These are phyloP conservation scores for Aspergillus coremiiformis DNA, from an alignment of 495 filamentous ascomycete species.

Conservation along the genomic window DNA sequence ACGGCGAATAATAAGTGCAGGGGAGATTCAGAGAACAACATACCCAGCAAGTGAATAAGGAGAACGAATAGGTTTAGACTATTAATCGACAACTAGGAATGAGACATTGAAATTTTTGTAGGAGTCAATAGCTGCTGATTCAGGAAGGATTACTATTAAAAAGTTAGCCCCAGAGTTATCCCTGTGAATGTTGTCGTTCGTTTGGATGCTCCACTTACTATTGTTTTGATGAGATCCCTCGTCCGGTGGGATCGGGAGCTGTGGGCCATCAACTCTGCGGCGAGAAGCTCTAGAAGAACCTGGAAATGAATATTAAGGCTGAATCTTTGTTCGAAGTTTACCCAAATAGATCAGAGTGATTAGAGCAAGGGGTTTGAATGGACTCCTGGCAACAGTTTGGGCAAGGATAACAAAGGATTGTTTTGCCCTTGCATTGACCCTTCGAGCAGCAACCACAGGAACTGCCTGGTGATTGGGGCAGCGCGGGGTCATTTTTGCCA, in stretches of 20 bases:
- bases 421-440: conserved; percentile 27
- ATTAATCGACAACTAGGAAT: neutral
- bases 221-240: conserved; percentile 10
- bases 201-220: conserved; percentile 6
- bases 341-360: neutral
- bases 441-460: conserved; percentile 6
- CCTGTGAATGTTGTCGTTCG: neutral
- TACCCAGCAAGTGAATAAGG: neutral
- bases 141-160: conserved; percentile 4
- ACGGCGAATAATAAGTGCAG: neutral
- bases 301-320: neutral
- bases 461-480: conserved; percentile 20
- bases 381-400: neutral
- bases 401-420: conserved; percentile 5
- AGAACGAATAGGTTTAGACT: neutral
- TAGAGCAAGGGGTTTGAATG: neutral
- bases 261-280: conserved; percentile 1
- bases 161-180: conserved; percentile 1
- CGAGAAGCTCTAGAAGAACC: neutral
- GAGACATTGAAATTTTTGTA: conserved; percentile 1
- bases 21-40: neutral
- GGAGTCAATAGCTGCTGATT: neutral
- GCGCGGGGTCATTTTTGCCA: conserved; percentile 35
- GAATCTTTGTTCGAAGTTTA: neutral
- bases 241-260: neutral